Evolutionary conservation across 78 protist species (phyloP).

Genomic region (Dictyostelium intermedium): DNA sequence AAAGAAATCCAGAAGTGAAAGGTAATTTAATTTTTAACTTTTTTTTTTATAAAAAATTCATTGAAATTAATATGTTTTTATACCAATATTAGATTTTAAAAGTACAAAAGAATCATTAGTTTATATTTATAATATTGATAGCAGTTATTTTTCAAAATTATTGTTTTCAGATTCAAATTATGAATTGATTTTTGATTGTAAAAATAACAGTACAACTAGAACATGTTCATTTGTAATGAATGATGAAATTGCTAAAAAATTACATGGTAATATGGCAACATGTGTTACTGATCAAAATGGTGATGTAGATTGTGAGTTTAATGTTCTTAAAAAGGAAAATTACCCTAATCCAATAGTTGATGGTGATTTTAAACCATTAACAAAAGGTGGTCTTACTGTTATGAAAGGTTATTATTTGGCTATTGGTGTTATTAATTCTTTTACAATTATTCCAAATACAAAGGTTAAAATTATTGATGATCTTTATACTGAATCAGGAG

Average conservation of each 20-base stretch:
- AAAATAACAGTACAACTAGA: too few species aligned
- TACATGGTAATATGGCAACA: neutral
- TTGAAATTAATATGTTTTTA: too few species aligned
- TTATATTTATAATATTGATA: too few species aligned
- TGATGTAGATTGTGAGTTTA: too few species aligned
- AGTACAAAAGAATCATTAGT: too few species aligned
- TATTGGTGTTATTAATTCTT: neutral
- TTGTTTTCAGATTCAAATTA: too few species aligned
- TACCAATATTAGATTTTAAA: too few species aligned
- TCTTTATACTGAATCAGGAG: neutral
- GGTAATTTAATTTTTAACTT: too few species aligned
- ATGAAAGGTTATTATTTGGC: neutral
- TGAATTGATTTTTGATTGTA: neutral
- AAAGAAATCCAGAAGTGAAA: too few species aligned
- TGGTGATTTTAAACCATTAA: neutral
- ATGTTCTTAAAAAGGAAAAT: too few species aligned
- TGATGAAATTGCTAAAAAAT: neutral
- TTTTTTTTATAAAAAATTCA: too few species aligned
- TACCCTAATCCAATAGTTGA: neutral
- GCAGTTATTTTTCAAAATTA: neutral
- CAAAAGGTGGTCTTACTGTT: neutral
- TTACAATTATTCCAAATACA: neutral
- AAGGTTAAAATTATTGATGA: neutral
- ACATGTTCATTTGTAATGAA: neutral
- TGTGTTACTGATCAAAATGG: neutral